Evolutionary conservation across 2,329 filamentous ascomycete species (phyloP), one percentile per base, ranked within the genome.

Genomic region (Akanthomyces uredinophilus): DNA sequence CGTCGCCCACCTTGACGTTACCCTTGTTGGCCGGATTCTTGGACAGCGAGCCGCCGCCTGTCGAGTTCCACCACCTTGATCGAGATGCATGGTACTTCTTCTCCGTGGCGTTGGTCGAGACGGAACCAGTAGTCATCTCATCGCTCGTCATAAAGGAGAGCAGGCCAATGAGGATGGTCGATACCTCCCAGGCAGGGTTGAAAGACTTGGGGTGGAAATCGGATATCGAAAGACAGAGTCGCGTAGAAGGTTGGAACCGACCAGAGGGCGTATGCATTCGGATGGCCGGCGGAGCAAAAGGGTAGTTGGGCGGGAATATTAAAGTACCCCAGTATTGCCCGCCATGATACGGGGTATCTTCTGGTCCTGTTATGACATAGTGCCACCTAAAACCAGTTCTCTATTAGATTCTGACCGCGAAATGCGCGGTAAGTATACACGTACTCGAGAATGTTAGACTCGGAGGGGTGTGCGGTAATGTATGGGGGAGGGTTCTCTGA

Each of bases 291-390:
- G 95, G 95, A 14, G 93, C 94, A 76, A 97, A 99, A 29, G 95
- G 95, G 74, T 99, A 99, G 80, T 97, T 93, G 10, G 93, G 86
- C 18, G 95, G 95, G 75, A 99, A 99, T 67, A 96, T 88, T 56
- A 99, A 83, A 1, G 94, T 97, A 53, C 95, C 95, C 95, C 95
- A 99, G 80, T 98, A 99, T 75, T 99, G 95, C 51, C 95, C 95
- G 71, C 88, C 87, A 70, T 96, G 87, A 74, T 99, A 99, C 2
- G 95, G 94, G 0, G 95, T 99, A 64, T 93, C 86, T 64, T 96
- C 92, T 39, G 95, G 94, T 2, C 95, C 95, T 43, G 93, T 97
- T 67, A 98, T 90, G 72, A 97, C 91, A 78, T 96, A 96, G 78
- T 96, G 92, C 92, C 92, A 96, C 78, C 88, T 90, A 70, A 39